Conservation (phyloP, 2,329 filamentous ascomycete genomes). For the Dactylellina parvicollis region DNA sequence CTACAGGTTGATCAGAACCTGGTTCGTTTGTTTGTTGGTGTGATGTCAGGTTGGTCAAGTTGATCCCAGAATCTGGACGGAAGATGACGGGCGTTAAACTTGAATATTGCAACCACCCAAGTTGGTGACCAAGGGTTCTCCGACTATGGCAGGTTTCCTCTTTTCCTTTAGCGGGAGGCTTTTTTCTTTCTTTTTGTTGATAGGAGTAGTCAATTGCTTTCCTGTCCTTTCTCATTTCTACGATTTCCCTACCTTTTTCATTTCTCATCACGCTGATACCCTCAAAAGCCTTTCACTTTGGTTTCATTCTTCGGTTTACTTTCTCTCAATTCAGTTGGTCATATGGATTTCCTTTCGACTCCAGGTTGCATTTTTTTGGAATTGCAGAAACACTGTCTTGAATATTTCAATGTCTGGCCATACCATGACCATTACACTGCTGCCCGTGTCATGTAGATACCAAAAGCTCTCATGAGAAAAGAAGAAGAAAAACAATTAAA, state of each 20-base stretch:
- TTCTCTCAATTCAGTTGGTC: not conserved
- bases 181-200: not conserved
- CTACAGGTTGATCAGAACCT: too few species aligned
- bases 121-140: not conserved
- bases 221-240: not conserved
- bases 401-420: not conserved
- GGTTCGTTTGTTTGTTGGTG: too few species aligned
- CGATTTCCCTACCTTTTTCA: not conserved
- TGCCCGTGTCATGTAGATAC: conserved; percentile 5
- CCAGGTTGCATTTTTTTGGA: not conserved
- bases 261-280: conserved; percentile 35
- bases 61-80: too few species aligned
- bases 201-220: not conserved
- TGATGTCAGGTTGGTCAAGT: too few species aligned
- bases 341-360: not conserved
- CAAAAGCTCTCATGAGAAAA: conserved; percentile 7
- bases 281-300: conserved; percentile 32
- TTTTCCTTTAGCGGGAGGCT: not conserved
- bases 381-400: too few species aligned
- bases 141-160: too few species aligned
- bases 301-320: not conserved
- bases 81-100: not conserved
- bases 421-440: not conserved
- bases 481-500: not conserved
- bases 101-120: not conserved